These are phyloP conservation scores for Torulaspora indica DNA, from an alignment of 805 yeast genomes.

Conservation along the genomic window DNA sequence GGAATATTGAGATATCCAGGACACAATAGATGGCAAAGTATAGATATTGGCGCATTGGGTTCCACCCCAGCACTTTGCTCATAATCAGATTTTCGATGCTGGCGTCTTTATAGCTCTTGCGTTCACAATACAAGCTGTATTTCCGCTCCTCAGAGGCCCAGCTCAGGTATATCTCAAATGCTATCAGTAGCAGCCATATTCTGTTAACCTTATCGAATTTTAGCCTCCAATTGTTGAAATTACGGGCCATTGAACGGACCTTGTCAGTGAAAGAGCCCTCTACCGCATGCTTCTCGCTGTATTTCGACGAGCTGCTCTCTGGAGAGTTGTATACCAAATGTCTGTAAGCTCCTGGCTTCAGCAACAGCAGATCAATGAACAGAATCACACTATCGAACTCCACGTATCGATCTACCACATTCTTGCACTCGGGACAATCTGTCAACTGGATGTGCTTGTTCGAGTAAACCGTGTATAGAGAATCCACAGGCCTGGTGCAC, in stretches of 20 bases:
- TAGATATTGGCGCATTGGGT: conserved; percentile 48
- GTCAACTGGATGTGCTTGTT: conserved; percentile 76
- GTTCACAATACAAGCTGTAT: conserved; percentile 14
- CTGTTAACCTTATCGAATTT: conserved; percentile 38
- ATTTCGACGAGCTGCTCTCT: conserved; percentile 21
- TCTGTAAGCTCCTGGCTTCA: conserved; percentile 83
- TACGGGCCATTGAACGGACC: conserved; percentile 6
- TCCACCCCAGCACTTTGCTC: conserved; percentile 32
- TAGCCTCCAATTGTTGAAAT: conserved; percentile 19
- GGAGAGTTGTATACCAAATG: conserved; percentile 77
- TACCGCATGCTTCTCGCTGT: conserved; percentile 12
- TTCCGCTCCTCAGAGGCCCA: conserved; percentile 88
- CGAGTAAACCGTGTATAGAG: conserved; percentile 67
- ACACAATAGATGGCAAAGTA: conserved; percentile 53
- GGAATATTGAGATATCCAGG: conserved; percentile 43
- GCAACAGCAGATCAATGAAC: conserved; percentile 73
- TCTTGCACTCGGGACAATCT: conserved; percentile 65
- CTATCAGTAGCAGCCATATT: conserved; percentile 54
- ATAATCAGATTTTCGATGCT: conserved; percentile 23
- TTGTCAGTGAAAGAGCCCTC: conserved; percentile 1
- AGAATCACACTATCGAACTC: conserved; percentile 83
- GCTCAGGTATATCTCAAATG: conserved; percentile 83
- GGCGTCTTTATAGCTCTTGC: background rate
- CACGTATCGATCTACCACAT: conserved; percentile 82
- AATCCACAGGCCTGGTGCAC: conserved; percentile 62